Evolutionary conservation across 2,329 filamentous ascomycete species (phyloP).

Genomic region (Penicillium sp.): DNA sequence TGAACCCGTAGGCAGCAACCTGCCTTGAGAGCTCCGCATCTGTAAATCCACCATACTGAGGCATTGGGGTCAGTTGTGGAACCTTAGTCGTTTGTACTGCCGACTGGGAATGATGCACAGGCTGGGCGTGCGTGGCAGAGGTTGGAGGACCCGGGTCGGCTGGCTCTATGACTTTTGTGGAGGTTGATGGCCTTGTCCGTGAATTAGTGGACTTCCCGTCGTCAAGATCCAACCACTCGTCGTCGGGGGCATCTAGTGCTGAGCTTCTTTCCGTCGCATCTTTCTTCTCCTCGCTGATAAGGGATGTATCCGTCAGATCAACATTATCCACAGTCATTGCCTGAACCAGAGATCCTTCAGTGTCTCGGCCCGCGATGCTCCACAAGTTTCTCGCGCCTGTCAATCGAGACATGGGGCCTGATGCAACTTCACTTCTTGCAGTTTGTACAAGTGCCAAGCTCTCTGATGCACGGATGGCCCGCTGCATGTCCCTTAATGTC

Average conservation of each 20-base stretch:
- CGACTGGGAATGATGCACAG: background rate
- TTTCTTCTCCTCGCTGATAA: slow-evolving; percentile 11
- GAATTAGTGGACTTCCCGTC: slow-evolving; percentile 9
- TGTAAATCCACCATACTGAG: slow-evolving; percentile 63
- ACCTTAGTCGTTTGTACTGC: background rate
- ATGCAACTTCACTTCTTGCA: background rate
- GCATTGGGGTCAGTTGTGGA: slow-evolving; percentile 37
- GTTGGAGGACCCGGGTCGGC: background rate
- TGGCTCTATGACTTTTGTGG: background rate
- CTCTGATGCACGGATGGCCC: slow-evolving; percentile 35
- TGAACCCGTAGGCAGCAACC: slow-evolving; percentile 69
- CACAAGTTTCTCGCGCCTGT: slow-evolving; percentile 58
- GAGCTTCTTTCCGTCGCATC: background rate
- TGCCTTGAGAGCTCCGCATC: slow-evolving; percentile 64
- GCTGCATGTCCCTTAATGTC: slow-evolving; percentile 42
- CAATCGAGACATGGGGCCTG: slow-evolving; percentile 27
- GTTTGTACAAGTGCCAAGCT: slow-evolving; percentile 10
- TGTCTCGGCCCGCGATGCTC: slow-evolving; percentile 69
- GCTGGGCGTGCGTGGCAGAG: background rate
- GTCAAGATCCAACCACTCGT: slow-evolving; percentile 23
- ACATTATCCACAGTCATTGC: slow-evolving; percentile 63
- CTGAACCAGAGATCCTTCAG: slow-evolving; percentile 64
- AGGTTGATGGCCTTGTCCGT: background rate
- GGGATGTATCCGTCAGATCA: slow-evolving; percentile 38
- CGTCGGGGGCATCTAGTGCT: slow-evolving; percentile 2